Percentiles rank a stretch among this genome's conserved stretches.
phyloP scores from a whole-genome alignment of 495 filamentous ascomycete genomes.

The Aspergillus sclerotiicarbonarius region DNA sequence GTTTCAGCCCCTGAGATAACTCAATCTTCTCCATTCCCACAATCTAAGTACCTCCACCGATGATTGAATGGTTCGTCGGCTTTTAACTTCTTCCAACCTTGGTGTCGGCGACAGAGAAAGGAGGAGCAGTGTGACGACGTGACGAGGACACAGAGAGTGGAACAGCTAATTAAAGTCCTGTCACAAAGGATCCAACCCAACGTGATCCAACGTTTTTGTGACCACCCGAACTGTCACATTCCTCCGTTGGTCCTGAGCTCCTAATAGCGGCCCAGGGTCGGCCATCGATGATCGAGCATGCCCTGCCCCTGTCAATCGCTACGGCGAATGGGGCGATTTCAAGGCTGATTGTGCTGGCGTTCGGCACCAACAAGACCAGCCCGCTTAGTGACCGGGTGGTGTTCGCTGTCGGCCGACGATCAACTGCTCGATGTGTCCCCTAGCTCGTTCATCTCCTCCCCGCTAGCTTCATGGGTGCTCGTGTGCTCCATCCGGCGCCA shows the following conservation, averaged over 20 bases:
- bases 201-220: neutral
- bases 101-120: neutral
- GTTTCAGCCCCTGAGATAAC: neutral
- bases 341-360: neutral
- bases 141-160: neutral
- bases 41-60: neutral
- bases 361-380: neutral
- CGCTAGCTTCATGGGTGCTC: slow-evolving; percentile 5
- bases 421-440: slow-evolving; percentile 3
- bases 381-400: neutral
- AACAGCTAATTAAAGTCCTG: neutral
- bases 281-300: neutral
- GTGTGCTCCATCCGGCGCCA: slow-evolving; percentile 9
- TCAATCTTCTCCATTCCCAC: neutral
- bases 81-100: neutral
- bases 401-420: slow-evolving; percentile 13
- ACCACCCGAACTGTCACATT: neutral
- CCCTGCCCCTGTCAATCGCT: slow-evolving; percentile 2
- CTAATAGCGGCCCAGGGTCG: neutral
- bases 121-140: neutral
- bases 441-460: slow-evolving; percentile 6
- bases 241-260: neutral
- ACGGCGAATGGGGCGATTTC: slow-evolving; percentile 4
- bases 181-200: slow-evolving; percentile 1
- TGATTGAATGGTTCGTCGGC: neutral